These are phyloP conservation scores for Hymenoscyphus salicellus DNA, from an alignment of 2,329 filamentous ascomycete genomes.

Conservation along the genomic window DNA sequence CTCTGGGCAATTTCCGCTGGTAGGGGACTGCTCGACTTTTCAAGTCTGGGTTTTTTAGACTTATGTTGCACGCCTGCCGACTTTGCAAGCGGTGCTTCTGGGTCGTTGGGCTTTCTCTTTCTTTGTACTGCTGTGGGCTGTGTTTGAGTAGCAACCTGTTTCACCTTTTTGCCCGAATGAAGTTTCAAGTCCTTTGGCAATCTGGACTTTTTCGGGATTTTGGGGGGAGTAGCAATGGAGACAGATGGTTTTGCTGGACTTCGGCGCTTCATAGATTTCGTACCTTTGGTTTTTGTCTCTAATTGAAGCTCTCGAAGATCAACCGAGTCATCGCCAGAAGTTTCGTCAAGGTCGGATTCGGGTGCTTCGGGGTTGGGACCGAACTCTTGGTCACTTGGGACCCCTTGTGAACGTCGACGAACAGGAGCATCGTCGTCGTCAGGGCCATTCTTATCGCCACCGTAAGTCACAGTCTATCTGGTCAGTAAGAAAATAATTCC, in stretches of 20 bases:
- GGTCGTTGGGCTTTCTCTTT: not conserved
- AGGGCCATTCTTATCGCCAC: conserved; percentile 13
- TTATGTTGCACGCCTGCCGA: not conserved
- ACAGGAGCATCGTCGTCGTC: conserved; percentile 15
- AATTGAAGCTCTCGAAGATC: conserved; percentile 15
- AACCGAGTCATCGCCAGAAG: conserved; percentile 13
- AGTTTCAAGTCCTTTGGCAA: not conserved
- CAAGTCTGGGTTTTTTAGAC: not conserved
- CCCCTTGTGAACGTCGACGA: not conserved
- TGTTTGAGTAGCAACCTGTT: not conserved
- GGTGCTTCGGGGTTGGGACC: conserved; percentile 5
- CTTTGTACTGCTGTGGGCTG: not conserved
- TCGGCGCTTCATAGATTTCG: conserved; percentile 8
- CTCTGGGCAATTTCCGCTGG: not conserved
- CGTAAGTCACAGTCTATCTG: conserved; percentile 9
- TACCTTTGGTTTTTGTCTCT: conserved; percentile 14
- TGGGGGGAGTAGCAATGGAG: not conserved
- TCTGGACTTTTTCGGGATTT: not conserved
- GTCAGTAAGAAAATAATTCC: not conserved
- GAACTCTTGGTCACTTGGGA: conserved; percentile 20
- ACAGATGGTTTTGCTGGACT: conserved; percentile 5
- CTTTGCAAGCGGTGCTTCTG: conserved; percentile 1
- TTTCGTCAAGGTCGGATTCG: conserved; percentile 8
- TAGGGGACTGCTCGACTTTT: not conserved
- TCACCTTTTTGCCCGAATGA: not conserved